A percentile compares a stretch with the other conserved stretches of the same genome.
phyloP scores from a whole-genome alignment of 2,329 filamentous ascomycete species.

The Madurella fahalii region DNA sequence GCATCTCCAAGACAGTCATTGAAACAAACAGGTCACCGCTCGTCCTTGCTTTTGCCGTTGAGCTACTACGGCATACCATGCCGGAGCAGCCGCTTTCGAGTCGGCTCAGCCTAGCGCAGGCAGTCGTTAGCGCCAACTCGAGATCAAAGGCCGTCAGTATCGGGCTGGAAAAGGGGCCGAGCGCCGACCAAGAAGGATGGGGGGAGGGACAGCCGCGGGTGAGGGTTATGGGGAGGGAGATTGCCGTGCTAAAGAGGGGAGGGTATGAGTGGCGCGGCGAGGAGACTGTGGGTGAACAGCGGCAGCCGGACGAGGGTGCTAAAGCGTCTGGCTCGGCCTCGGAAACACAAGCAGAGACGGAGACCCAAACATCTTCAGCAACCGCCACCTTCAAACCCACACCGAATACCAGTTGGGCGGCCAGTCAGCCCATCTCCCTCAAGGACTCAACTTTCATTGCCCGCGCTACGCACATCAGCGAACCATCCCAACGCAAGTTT shows the following conservation, averaged over 20 bases:
- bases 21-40: slow-evolving; percentile 78
- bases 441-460: slow-evolving; percentile 57
- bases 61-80: slow-evolving; percentile 74
- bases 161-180: slow-evolving; percentile 62
- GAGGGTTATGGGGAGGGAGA: slow-evolving; percentile 66
- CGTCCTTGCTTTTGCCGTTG: slow-evolving; percentile 74
- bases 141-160: slow-evolving; percentile 70
- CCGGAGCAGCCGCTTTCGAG: slow-evolving; percentile 82
- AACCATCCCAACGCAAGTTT: slow-evolving; percentile 37
- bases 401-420: slow-evolving; percentile 40
- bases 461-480: slow-evolving; percentile 42
- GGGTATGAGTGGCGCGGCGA: slow-evolving; percentile 62
- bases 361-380: slow-evolving; percentile 19
- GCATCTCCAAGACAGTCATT: slow-evolving; percentile 55
- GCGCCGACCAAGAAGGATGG: slow-evolving; percentile 67
- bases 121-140: slow-evolving; percentile 77
- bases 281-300: slow-evolving; percentile 28
- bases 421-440: slow-evolving; percentile 47
- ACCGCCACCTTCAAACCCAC: slow-evolving; percentile 7
- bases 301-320: slow-evolving; percentile 5
- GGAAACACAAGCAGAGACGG: slow-evolving; percentile 17
- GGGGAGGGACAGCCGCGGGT: slow-evolving; percentile 72
- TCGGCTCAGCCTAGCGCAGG: slow-evolving; percentile 75
- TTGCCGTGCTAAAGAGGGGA: slow-evolving; percentile 72
- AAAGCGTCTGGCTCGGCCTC: not conserved